phyloP scores from a whole-genome alignment of 1,284 basidiomycete species.

The Apiotrichum sp. region DNA sequence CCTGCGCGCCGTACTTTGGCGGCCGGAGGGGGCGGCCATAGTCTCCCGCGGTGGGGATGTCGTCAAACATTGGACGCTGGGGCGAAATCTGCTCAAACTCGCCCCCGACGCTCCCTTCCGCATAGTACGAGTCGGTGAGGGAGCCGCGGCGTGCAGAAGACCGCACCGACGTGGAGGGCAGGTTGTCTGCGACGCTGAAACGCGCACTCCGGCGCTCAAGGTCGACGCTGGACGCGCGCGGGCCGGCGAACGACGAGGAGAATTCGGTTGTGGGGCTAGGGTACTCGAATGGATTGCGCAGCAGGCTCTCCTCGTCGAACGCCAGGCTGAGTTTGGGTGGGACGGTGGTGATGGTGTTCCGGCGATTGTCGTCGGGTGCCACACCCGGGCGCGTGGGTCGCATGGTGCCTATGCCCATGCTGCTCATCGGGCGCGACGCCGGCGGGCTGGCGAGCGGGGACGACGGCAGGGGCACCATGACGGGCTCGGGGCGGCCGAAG shows the following conservation, averaged over 20 bases:
- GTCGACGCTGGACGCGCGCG: slow-evolving; percentile 12
- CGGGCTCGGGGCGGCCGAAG: background rate
- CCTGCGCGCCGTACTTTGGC: slow-evolving; percentile 21
- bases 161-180: background rate
- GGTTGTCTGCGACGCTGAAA: background rate
- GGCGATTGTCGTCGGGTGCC: background rate
- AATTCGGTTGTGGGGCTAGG: slow-evolving; percentile 34
- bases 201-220: background rate
- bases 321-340: slow-evolving; percentile 4
- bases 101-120: slow-evolving; percentile 3
- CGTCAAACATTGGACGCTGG: slow-evolving; percentile 9
- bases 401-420: background rate
- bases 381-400: background rate
- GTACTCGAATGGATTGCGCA: slow-evolving; percentile 40
- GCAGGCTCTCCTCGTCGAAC: slow-evolving; percentile 16
- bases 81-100: background rate
- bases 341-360: slow-evolving; percentile 1
- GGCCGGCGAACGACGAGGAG: slow-evolving; percentile 41
- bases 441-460: background rate
- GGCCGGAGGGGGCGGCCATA: slow-evolving; percentile 35
- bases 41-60: slow-evolving; percentile 34
- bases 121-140: background rate
- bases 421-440: background rate
- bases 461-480: slow-evolving; percentile 28
- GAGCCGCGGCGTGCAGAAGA: background rate